phyloP scores from a whole-genome alignment of 805 yeast species.

The Novakomyces olei region DNA sequence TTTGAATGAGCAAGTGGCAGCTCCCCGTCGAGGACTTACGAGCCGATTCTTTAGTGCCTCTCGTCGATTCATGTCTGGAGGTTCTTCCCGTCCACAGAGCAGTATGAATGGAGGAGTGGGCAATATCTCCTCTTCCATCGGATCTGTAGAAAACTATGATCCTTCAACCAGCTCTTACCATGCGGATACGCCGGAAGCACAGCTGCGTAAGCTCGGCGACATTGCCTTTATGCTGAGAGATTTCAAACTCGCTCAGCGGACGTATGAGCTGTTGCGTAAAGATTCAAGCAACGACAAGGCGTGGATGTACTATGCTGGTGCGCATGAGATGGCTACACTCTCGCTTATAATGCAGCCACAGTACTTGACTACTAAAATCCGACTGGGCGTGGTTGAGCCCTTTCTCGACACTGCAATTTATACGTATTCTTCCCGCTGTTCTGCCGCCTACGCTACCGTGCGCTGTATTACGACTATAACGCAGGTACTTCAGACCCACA shows the following conservation, averaged over 20 bases:
- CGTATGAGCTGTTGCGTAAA: constrained; percentile 60
- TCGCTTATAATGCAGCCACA: constrained; percentile 36
- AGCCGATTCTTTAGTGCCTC: constrained; percentile 51
- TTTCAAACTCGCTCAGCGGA: constrained; percentile 59
- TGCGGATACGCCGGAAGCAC: constrained; percentile 44
- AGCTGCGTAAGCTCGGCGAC: constrained; percentile 66
- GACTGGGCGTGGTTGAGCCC: constrained; percentile 34
- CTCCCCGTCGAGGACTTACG: constrained; percentile 56
- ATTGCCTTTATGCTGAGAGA: constrained; percentile 84
- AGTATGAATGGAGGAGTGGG: constrained; percentile 11
- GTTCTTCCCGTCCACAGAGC: constrained; percentile 15
- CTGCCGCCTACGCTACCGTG: constrained; percentile 43
- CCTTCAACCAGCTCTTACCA: constrained; percentile 34
- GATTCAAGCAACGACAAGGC: constrained; percentile 61
- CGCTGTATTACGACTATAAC: constrained; percentile 44
- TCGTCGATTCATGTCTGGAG: constrained; percentile 31
- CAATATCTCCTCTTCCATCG: constrained; percentile 10
- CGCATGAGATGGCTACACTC: constrained; percentile 56
- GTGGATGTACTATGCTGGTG: constrained; percentile 57
- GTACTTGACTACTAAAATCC: constrained; percentile 18
- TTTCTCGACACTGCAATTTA: constrained; percentile 51
- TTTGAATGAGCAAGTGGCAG: constrained; percentile 69
- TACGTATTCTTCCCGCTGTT: constrained; percentile 47
- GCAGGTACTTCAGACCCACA: constrained; percentile 36
- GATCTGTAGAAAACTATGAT: constrained; percentile 23